Conservation (phyloP, 345 rosid species). For the Geranium brycei region DNA sequence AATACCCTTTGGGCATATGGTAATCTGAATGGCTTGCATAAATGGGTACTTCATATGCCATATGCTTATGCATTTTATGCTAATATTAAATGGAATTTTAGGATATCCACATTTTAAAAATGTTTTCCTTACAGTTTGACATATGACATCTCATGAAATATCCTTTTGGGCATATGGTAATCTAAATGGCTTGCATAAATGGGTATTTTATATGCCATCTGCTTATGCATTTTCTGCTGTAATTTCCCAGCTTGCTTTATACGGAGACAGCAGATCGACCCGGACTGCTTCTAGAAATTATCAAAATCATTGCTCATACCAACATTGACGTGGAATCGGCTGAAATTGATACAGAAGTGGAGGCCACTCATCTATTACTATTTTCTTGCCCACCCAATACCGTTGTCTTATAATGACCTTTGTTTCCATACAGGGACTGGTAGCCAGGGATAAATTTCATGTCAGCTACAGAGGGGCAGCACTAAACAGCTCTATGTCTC, state of each 20-base stretch:
- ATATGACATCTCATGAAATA: too few relatives aligned
- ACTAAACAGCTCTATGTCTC: constrained; percentile 52
- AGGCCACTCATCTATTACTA: constrained; percentile 4
- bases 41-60: not conserved
- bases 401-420: not conserved
- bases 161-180: too few relatives aligned
- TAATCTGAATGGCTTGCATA: too few relatives aligned
- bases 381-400: not conserved
- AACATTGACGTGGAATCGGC: constrained; percentile 85
- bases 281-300: constrained; percentile 81
- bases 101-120: not conserved
- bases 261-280: constrained; percentile 95
- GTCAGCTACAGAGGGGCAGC: constrained; percentile 93
- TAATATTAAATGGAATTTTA: not conserved
- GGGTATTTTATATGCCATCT: not conserved
- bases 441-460: constrained; percentile 87
- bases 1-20: too few relatives aligned
- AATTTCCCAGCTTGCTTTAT: constrained; percentile 51
- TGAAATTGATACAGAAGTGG: constrained; percentile 88
- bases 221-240: constrained; percentile 7
- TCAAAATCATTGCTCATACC: constrained; percentile 64
- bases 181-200: too few relatives aligned
- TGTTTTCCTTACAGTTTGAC: too few relatives aligned
- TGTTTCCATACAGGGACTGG: constrained; percentile 45
- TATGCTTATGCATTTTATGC: constrained; percentile 3